Evolutionary conservation across 1,139 yeast species (phyloP).

Genomic region (Scheffersomyces parashehatae): DNA sequence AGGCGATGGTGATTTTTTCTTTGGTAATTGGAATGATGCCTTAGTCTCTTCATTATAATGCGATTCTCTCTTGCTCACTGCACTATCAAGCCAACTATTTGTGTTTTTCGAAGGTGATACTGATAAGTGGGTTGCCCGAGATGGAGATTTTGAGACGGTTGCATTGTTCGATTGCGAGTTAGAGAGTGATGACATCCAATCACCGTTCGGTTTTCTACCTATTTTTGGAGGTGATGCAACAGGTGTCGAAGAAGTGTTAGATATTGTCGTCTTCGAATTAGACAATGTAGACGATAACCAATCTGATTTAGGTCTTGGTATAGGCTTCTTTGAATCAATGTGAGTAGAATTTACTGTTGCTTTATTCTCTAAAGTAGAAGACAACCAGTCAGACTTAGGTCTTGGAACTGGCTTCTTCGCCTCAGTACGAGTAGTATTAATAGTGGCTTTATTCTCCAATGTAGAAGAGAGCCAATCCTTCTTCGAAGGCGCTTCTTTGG

Average conservation of each 20-base stretch:
- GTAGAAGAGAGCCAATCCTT: conserved; percentile 9
- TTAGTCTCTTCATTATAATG: conserved; percentile 13
- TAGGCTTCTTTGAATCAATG: conserved; percentile 3
- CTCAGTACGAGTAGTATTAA: neutral
- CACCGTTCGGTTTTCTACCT: conserved; percentile 1
- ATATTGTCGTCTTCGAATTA: conserved; percentile 10
- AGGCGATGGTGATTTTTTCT: conserved; percentile 7
- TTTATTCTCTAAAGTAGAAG: conserved; percentile 14
- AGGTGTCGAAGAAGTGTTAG: too few species aligned
- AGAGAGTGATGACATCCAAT: conserved; percentile 16
- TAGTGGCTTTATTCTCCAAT: conserved; percentile 5
- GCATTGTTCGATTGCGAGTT: conserved; percentile 11
- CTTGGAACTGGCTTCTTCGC: neutral
- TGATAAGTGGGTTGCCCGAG: conserved; percentile 3
- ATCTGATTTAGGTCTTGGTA: conserved; percentile 12
- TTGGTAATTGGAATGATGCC: conserved; percentile 12
- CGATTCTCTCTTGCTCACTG: conserved; percentile 18
- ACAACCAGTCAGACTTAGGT: conserved; percentile 18
- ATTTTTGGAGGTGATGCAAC: too few species aligned
- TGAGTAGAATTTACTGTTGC: conserved; percentile 10
- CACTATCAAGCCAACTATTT: conserved; percentile 23
- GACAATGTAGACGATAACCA: conserved; percentile 16
- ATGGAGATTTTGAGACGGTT: conserved; percentile 5
- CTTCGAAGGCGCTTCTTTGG: conserved; percentile 1
- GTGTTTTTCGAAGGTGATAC: conserved; percentile 13